Evolutionary conservation across 1,139 yeast species (phyloP), one percentile per base, ranked within the genome.

Genomic region (Suhomyces chickasaworum): DNA sequence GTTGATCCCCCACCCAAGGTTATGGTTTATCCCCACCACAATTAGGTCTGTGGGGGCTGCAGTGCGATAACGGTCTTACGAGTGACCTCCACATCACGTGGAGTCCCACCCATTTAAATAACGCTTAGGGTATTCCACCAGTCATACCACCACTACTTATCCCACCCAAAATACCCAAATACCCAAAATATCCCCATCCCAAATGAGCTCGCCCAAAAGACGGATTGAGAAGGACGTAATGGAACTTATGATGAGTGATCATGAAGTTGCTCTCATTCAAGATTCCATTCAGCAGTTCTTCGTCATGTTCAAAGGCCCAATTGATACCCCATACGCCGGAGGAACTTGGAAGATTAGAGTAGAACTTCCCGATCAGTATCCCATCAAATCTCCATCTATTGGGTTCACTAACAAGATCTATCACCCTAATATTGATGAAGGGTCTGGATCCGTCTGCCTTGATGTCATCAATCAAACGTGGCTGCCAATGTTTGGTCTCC

Each of bases 401-500:
- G 98, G 98, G 3, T 93, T 93, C 63, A 84, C 84, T 47, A 93
- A 91, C 66, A 88, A 86, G 64, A 91, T 93, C 27, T 91, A 83
- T 66, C 99, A 93, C 63, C 99, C 99, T 6, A 93, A 93, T 62
- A 88, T 89, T 50, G 96, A 89, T 60, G 93, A 89, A 61, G 78
- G 83, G 23, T 86, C 96, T 3, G 99, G 99, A 0, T 84, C 95
- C 0, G 97, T 93, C 12, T 93, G 99, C 67, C 80, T 93, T 49
- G 99, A 93, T 63, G 99, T 93, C 30, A 91, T 93, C 55, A 93
- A 93, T 66, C 97, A 93, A 62, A 90, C 98, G 1, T 93, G 99
- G 99, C 87, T 96, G 37, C 99, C 99, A 2, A 88, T 93, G 91
- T 93, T 90, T 73, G 98, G 93, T 43, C 77, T 91, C 57, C 75